Evolutionary conservation across 176 grass and related monocot genomes (phyloP).

Genomic region (Chloris gayana): DNA sequence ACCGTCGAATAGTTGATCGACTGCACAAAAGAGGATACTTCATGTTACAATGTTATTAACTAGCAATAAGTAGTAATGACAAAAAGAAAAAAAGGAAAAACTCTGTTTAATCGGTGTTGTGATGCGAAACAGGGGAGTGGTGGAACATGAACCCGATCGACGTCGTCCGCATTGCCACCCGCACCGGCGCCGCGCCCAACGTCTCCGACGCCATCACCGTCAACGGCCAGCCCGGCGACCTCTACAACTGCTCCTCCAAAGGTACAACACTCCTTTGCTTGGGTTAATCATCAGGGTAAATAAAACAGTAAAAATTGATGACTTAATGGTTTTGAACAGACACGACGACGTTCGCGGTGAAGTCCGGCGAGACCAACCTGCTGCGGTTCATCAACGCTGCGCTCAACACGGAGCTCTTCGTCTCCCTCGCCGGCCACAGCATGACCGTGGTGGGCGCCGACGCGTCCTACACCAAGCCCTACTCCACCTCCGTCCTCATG

Average conservation of each 20-base stretch:
- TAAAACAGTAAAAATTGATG: not conserved
- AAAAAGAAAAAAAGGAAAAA: too few species aligned
- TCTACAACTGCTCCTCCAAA: constrained; percentile 78
- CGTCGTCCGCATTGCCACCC: constrained; percentile 69
- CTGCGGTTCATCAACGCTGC: constrained; percentile 86
- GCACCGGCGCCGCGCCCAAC: constrained; percentile 74
- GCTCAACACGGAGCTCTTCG: constrained; percentile 86
- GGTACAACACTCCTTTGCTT: not conserved
- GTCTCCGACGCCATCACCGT: constrained; percentile 88
- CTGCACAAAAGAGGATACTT: not conserved
- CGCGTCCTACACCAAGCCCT: constrained; percentile 91
- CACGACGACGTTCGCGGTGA: constrained; percentile 63
- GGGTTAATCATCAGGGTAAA: not conserved
- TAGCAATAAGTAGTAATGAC: not conserved
- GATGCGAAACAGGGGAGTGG: constrained; percentile 68
- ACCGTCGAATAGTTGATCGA: too few species aligned
- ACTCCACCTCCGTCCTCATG: constrained; percentile 60
- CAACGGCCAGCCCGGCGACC: constrained; percentile 91
- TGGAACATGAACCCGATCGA: constrained; percentile 92
- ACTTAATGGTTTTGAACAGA: constrained; percentile 15
- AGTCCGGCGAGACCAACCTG: constrained; percentile 85
- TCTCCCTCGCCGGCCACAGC: constrained; percentile 71
- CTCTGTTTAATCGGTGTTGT: not conserved
- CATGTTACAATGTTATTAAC: too few species aligned
- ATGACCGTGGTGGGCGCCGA: constrained; percentile 88